A percentile compares a stretch with the other conserved stretches of the same genome.
These are phyloP conservation scores for Avena eriantha DNA, from an alignment of 176 grass and related monocot species.

Conservation along the genomic window DNA sequence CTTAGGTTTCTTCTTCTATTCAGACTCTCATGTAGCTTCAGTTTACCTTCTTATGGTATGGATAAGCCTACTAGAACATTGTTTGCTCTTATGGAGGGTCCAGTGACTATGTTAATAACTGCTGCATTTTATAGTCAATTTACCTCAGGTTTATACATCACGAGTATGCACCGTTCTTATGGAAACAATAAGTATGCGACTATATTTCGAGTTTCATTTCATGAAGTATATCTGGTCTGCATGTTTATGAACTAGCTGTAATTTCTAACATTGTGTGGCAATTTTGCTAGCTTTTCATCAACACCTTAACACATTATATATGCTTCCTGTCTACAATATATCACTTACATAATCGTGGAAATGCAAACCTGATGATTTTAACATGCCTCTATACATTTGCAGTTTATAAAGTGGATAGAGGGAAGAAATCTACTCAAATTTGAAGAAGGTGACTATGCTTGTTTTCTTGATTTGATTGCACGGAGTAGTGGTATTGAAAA, in stretches of 20 bases:
- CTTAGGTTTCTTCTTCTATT: background rate
- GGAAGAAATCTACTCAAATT: slow-evolving; percentile 60
- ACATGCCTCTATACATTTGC: slow-evolving; percentile 44
- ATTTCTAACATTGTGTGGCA: background rate
- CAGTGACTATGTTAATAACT: background rate
- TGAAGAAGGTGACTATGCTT: slow-evolving; percentile 66
- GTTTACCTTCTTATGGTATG: background rate
- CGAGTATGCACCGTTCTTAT: background rate
- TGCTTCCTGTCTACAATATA: background rate
- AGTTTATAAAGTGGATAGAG: slow-evolving; percentile 76
- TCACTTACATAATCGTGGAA: background rate
- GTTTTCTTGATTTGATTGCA: slow-evolving; percentile 78
- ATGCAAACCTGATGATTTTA: background rate
- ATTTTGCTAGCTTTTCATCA: background rate
- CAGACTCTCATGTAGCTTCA: background rate
- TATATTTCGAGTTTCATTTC: background rate
- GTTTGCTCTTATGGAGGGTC: background rate
- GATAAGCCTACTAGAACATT: background rate
- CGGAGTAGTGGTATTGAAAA: slow-evolving; percentile 62
- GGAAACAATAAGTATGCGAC: background rate
- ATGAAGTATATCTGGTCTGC: background rate
- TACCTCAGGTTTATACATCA: background rate
- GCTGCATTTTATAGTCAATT: background rate
- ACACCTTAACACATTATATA: slow-evolving; percentile 6
- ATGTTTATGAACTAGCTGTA: background rate